Evolutionary conservation across 257 asterid genomes (phyloP), one percentile per base, ranked within the genome.

Genomic region (Salvia splendens): DNA sequence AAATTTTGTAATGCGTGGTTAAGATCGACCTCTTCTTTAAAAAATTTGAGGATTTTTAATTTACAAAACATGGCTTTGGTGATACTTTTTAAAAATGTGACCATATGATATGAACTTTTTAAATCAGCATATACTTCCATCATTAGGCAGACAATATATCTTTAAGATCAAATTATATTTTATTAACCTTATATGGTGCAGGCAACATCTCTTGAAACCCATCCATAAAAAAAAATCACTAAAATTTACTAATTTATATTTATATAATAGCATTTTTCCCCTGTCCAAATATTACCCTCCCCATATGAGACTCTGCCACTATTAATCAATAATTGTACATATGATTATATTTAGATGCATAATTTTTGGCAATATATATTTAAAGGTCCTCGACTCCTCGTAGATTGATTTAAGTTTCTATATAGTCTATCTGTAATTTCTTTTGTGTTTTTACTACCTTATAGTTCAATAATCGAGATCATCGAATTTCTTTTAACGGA

Each of bases 101-200:
- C 30, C 30, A 24, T 24, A 24, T 24, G 30, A 24, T 38, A 58
- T 14, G 12, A 7, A 33, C 4, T 14, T 14, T 33, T 47, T 47
- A 8, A 16, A 51, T 17, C 3, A 16, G 32, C 33, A 17, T 12
- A 33, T 11, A 51, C 57, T 51, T 51, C 57, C 50, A 45, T 51
- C 57, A 51, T 17, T 16, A 17, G 53, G 54, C 54, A 48, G 54
- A 48, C 54, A 48, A 48, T 24, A 20, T 8, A 46, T 46, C 51
- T 12, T 46, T 12, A 12, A 12, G 3, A 12, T 8, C 16, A 46
- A 46, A 12, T 12, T 46, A 4, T 46, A n/a, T 4, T 46, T 20
- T 12, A 8, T 8, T 8, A 52, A 20, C 35, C n/a, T 20, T 32
- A 20, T 52, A 8, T 17, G 58, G 14, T 8, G 10, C 36, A 52